Percentiles rank a stretch among this genome's conserved stretches.
Conservation (phyloP, 306 rosid species). For the Vachellia collinsii region DNA sequence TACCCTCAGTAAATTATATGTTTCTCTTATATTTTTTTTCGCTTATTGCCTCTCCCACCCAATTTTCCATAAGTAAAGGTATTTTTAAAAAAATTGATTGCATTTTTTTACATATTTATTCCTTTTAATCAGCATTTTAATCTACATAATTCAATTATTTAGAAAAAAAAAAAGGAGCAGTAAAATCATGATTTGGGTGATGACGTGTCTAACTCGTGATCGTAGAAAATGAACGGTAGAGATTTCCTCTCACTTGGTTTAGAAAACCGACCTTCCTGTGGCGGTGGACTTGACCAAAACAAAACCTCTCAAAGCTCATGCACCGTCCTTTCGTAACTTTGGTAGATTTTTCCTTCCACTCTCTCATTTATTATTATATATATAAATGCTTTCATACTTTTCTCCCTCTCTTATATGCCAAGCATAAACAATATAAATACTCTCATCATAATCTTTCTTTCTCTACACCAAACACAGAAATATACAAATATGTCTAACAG, state of each 20-base stretch:
- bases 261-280: neutral
- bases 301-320: neutral
- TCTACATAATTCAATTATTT: too few relatives aligned
- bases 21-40: too few relatives aligned
- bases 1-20: too few relatives aligned
- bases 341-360: neutral
- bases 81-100: too few relatives aligned
- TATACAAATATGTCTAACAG: neutral
- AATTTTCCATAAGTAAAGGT: too few relatives aligned
- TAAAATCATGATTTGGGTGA: too few relatives aligned
- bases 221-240: neutral
- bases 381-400: neutral
- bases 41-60: too few relatives aligned
- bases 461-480: neutral
- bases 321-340: neutral
- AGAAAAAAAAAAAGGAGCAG: too few relatives aligned
- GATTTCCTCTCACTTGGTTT: neutral
- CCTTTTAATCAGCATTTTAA: too few relatives aligned
- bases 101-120: too few relatives aligned
- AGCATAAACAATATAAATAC: neutral
- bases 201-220: neutral
- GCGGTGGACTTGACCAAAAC: neutral
- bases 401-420: neutral
- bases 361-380: neutral
- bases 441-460: neutral